Conservation (phyloP, 768 basidiomycete species). For the Leucosporidium creatinivorum region DNA sequence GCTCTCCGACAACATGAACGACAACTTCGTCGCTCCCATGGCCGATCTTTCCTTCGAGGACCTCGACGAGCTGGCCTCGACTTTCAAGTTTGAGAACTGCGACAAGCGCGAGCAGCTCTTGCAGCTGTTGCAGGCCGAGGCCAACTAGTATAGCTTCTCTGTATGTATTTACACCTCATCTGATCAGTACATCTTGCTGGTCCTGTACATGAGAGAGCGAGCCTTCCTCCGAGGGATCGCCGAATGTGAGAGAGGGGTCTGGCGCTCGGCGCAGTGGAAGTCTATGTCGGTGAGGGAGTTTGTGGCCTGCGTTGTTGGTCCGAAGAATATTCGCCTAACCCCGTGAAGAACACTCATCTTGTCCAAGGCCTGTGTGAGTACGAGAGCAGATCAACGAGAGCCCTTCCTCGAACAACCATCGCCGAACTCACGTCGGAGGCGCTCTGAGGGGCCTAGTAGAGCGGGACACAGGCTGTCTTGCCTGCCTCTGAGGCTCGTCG, state of each 20-base stretch:
- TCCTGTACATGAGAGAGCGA: no score
- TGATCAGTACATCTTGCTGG: no score
- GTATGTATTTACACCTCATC: no score
- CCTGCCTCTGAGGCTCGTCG: conserved; percentile 9
- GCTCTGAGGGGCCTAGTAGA: conserved; percentile 56
- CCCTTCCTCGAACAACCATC: conserved; percentile 7
- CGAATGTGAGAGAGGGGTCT: no score
- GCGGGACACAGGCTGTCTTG: neutral
- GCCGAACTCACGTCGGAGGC: conserved; percentile 36
- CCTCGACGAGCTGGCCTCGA: conserved; percentile 65
- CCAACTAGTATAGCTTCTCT: neutral
- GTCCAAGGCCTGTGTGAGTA: conserved; percentile 42
- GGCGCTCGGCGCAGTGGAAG: no score
- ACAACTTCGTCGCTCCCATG: conserved; percentile 53
- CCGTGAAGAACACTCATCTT: conserved; percentile 49
- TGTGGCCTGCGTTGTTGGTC: conserved; percentile 42
- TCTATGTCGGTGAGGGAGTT: no score
- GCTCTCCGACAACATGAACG: conserved; percentile 48
- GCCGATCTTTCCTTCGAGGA: conserved; percentile 45
- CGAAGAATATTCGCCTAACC: conserved; percentile 51
- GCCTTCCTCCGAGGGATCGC: no score
- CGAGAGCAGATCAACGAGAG: no score
- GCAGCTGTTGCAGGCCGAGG: conserved; percentile 39
- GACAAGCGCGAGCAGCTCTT: conserved; percentile 62
- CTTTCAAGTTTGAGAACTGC: conserved; percentile 66